Evolutionary conservation across 805 yeast genomes (phyloP).

Genomic region (Candida loeiensis): DNA sequence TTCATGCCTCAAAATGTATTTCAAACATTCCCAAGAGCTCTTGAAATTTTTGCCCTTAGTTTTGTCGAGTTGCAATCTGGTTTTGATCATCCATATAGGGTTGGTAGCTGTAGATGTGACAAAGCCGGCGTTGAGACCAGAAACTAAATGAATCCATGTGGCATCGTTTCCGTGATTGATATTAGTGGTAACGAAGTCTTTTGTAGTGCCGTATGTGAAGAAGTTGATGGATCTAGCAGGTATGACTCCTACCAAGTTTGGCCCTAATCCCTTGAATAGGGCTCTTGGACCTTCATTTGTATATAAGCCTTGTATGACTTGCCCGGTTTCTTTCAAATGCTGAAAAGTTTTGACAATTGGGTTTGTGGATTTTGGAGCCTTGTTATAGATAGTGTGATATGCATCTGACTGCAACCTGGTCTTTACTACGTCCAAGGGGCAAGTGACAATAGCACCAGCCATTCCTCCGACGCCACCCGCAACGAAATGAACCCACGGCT

Average conservation of each 20-base stretch:
- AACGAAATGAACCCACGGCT: constrained; percentile 72
- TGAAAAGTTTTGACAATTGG: constrained; percentile 47
- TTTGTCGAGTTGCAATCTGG: constrained; percentile 88
- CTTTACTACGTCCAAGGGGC: constrained; percentile 95
- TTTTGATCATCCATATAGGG: constrained; percentile 96
- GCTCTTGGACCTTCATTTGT: constrained; percentile 78
- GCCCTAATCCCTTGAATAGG: constrained; percentile 91
- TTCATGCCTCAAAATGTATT: constrained; percentile 65
- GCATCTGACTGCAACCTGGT: constrained; percentile 92
- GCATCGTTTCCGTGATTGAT: constrained; percentile 75
- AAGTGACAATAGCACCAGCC: constrained; percentile 93
- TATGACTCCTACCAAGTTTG: constrained; percentile 93
- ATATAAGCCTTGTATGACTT: constrained; percentile 67
- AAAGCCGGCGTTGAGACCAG: constrained; percentile 91
- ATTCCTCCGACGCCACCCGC: constrained; percentile 95
- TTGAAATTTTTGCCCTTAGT: constrained; percentile 62
- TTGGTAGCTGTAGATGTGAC: constrained; percentile 95
- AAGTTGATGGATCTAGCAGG: constrained; percentile 97
- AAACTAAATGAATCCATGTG: constrained; percentile 77
- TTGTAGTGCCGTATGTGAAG: constrained; percentile 93
- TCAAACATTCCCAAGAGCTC: constrained; percentile 82
- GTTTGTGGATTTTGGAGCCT: constrained; percentile 37
- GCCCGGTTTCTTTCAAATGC: constrained; percentile 81
- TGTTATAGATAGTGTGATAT: constrained; percentile 55
- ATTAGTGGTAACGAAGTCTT: constrained; percentile 62